These are phyloP conservation scores for Solanum virginianum DNA, from an alignment of 257 asterid species.

Conservation along the genomic window DNA sequence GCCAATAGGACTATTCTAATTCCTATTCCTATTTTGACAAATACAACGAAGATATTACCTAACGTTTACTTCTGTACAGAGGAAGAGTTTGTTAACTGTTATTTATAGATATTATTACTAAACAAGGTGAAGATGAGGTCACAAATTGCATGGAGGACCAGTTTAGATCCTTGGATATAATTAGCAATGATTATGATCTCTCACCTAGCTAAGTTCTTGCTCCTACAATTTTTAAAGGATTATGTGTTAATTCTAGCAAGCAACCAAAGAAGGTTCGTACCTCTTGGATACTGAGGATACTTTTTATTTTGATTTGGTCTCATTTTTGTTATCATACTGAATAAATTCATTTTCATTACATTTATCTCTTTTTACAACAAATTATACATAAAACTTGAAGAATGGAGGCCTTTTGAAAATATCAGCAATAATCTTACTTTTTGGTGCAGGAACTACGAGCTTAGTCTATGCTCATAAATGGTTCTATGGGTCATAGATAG, in stretches of 20 bases:
- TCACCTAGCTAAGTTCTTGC: slow-evolving; percentile 19
- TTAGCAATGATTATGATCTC: slow-evolving; percentile 20
- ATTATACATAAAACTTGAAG: too few relatives aligned
- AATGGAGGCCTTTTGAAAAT: too few relatives aligned
- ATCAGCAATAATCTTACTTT: too few relatives aligned
- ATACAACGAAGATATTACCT: neutral
- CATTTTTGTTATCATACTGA: neutral
- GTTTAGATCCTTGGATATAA: slow-evolving; percentile 59
- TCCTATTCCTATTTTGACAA: too few relatives aligned
- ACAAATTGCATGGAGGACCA: slow-evolving; percentile 67
- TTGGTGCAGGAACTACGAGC: too few relatives aligned
- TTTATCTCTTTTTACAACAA: neutral
- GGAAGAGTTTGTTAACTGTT: neutral
- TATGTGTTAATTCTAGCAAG: slow-evolving; percentile 39
- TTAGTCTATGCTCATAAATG: too few relatives aligned
- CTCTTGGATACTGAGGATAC: neutral
- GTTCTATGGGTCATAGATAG: too few relatives aligned
- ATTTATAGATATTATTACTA: slow-evolving; percentile 16
- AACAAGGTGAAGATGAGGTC: slow-evolving; percentile 25
- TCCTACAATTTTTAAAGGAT: slow-evolving; percentile 31
- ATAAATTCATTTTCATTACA: neutral
- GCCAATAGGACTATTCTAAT: too few relatives aligned
- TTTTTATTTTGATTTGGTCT: neutral
- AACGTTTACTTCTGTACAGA: neutral
- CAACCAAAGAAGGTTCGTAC: slow-evolving; percentile 50